Base-by-base conservation (phyloP, 2,329 filamentous ascomycete species). In the Cladosporium oxysporum region DNA sequence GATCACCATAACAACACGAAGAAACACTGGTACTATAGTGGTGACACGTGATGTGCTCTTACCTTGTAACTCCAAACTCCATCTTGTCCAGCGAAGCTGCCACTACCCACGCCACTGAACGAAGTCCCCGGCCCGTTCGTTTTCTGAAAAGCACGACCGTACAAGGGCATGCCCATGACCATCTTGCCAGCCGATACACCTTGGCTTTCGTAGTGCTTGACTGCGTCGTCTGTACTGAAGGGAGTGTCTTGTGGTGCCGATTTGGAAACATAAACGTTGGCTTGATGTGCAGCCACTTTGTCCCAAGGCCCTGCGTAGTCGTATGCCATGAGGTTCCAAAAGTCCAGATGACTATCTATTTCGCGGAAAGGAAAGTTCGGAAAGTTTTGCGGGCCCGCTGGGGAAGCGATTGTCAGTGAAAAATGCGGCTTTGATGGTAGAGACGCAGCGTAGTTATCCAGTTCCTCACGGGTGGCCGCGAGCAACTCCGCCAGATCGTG, bases 161-260 rank as follows among this genome's bases (percentile, higher is more conserved):
- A 98, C 14, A 98, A 82, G 2, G 94, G 93, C 90, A 97, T 94
- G 2, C 94, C 93, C 16, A 97, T 78, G 3, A 97, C 91, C 63
- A 98, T 87, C 79, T 97, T 97, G 67, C 83, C 75, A 0, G 88
- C 76, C 0, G 84, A 74, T 0, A 97, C 88, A 7, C 81, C 81
- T 4, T 84, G 83, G 1, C 79, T 75, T 18, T 85, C 81, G 80
- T 97, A 98, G 71, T 87, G 84, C 14, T 87, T 80, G 7, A 98
- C 80, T 0, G 93, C 93, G 0, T 84, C 81, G 4, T 86, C 82
- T 2, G 90, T 91, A 78, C 86, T 92, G 80, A 93, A 97, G 0
- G 93, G 93, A 0, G 94, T 97, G 62, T 83, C 83, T 1, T 78
- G 71, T 0, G 91, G 86, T 73, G 88, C 85, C 7, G 79, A 73